These are phyloP conservation scores for Cladophialophora carrionii DNA, from an alignment of 2,329 filamentous ascomycete species.

Conservation along the genomic window DNA sequence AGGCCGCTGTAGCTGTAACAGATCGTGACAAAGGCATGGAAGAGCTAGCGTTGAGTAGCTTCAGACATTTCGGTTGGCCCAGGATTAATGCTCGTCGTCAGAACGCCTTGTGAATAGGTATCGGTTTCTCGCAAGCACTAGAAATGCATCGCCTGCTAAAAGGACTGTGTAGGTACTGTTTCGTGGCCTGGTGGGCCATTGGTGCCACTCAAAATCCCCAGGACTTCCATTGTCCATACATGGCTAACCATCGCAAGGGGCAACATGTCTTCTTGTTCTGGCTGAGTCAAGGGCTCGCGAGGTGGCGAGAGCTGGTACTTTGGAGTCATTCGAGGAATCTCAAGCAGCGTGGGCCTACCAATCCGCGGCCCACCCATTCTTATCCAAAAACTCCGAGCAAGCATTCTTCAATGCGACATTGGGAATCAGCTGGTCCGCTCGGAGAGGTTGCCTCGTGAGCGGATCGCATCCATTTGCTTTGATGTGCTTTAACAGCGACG, in stretches of 20 bases:
- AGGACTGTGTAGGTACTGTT: background rate
- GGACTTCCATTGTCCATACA: background rate
- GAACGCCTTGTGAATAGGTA: background rate
- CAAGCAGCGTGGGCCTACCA: conserved; percentile 60
- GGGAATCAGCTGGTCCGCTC: conserved; percentile 70
- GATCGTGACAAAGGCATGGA: background rate
- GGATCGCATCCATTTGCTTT: conserved; percentile 76
- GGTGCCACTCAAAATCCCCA: background rate
- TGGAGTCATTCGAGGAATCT: background rate
- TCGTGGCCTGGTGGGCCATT: background rate
- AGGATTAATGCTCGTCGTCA: background rate
- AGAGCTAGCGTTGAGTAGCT: background rate
- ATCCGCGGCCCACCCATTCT: conserved; percentile 91
- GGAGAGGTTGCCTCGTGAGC: conserved; percentile 75
- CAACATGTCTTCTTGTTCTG: background rate
- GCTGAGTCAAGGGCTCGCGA: background rate
- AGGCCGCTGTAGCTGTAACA: background rate
- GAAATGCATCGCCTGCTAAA: background rate
- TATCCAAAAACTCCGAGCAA: conserved; percentile 79
- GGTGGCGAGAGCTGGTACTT: background rate
- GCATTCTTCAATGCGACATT: conserved; percentile 82
- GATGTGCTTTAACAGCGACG: conserved; percentile 83
- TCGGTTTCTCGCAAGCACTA: background rate
- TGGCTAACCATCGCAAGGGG: background rate
- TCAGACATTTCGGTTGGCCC: background rate